A percentile compares a stretch with the other conserved stretches of the same genome.
phyloP scores from a whole-genome alignment of 2,329 filamentous ascomycete species.

The Sporothrix brasiliensis region DNA sequence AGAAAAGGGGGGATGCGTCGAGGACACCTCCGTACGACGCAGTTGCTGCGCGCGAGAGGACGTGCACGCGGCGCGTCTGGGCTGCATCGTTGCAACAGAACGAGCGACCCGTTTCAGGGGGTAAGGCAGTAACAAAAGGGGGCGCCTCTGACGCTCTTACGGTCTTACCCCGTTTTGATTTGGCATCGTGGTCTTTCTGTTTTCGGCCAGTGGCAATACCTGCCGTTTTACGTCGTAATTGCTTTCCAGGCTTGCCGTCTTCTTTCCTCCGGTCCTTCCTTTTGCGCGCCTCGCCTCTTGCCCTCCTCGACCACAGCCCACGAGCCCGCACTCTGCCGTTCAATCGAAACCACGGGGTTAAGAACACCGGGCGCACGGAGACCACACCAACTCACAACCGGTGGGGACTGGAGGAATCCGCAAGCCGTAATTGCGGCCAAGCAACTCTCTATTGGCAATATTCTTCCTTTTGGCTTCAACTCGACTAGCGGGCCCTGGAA shows the following conservation, averaged over 20 bases:
- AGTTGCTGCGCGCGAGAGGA: conserved; percentile 28
- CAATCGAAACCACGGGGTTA: conserved; percentile 6
- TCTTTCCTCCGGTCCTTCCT: background rate
- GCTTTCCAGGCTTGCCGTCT: background rate
- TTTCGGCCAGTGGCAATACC: background rate
- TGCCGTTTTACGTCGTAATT: too few species aligned
- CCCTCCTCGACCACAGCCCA: conserved; percentile 12
- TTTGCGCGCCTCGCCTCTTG: background rate
- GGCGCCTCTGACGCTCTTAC: background rate
- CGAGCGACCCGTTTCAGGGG: conserved; percentile 28
- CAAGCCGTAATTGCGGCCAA: conserved; percentile 28
- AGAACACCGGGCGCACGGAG: conserved; percentile 18
- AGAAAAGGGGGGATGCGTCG: conserved; percentile 24
- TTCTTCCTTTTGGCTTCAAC: conserved; percentile 7
- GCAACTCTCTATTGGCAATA: conserved; percentile 28
- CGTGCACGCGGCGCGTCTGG: conserved; percentile 28
- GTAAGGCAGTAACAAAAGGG: background rate
- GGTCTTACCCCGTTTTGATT: conserved; percentile 6
- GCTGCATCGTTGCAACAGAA: conserved; percentile 13
- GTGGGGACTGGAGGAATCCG: conserved; percentile 1
- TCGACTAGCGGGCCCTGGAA: background rate
- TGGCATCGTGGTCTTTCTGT: conserved; percentile 20
- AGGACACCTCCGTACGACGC: background rate
- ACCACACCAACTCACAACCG: background rate
- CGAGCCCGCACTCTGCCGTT: background rate